Percentiles rank a stretch among this genome's conserved stretches.
phyloP scores from a whole-genome alignment of 2,329 filamentous ascomycete species.

The Penicillium olsonii region DNA sequence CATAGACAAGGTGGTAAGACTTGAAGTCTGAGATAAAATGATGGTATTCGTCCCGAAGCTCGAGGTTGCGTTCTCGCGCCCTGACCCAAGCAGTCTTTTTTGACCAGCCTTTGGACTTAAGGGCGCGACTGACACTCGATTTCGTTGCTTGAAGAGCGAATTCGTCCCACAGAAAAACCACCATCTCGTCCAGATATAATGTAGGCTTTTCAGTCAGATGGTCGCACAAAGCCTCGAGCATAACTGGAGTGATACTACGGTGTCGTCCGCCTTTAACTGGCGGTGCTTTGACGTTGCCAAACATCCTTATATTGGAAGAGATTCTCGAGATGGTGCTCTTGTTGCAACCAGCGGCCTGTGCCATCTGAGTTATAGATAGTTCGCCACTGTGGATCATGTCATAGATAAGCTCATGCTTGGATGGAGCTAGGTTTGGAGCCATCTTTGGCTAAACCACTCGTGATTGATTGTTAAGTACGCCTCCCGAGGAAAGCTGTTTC shows the following conservation, averaged over 20 bases:
- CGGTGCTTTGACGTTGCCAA: neutral
- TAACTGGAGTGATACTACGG: neutral
- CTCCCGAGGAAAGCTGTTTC: neutral
- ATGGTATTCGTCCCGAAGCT: slow-evolving; percentile 1
- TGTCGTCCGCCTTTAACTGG: neutral
- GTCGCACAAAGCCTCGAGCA: neutral
- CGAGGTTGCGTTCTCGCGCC: neutral
- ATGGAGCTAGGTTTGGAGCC: slow-evolving; percentile 3
- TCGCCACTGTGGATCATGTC: slow-evolving; percentile 3
- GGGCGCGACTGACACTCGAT: slow-evolving; percentile 1
- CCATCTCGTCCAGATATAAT: slow-evolving; percentile 4
- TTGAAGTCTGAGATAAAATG: slow-evolving; percentile 5
- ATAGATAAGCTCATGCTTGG: neutral
- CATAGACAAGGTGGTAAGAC: slow-evolving; percentile 4
- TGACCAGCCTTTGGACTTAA: slow-evolving; percentile 1
- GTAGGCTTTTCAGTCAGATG: neutral
- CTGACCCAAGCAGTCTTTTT: slow-evolving; percentile 3
- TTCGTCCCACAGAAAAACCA: slow-evolving; percentile 1
- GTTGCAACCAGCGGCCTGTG: neutral
- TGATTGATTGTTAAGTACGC: neutral
- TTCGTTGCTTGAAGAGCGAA: neutral
- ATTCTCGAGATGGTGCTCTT: neutral
- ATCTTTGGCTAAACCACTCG: slow-evolving; percentile 3
- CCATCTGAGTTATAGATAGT: slow-evolving; percentile 1
- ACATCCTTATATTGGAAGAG: neutral